These are phyloP conservation scores for Caryopteris hybrid DNA, from an alignment of 305 asterid genomes.

Conservation along the genomic window DNA sequence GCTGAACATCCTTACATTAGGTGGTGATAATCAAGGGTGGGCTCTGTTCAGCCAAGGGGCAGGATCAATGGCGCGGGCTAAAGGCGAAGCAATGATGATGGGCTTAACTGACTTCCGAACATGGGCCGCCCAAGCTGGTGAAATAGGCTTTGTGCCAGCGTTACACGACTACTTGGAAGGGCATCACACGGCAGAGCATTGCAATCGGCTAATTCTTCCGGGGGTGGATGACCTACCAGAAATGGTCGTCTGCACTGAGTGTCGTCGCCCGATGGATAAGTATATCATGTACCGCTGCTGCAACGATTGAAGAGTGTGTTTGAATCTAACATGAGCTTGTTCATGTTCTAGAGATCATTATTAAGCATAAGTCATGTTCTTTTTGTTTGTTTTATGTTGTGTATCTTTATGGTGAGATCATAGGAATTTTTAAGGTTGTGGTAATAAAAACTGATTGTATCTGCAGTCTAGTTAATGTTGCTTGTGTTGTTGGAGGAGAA, in stretches of 20 bases:
- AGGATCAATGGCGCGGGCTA: slow-evolving; percentile 49
- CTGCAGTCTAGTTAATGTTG: too few species aligned
- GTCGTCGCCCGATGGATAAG: slow-evolving; percentile 74
- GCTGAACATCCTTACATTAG: slow-evolving; percentile 56
- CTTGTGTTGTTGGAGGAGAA: too few species aligned
- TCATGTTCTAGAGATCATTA: too few species aligned
- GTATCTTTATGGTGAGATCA: too few species aligned
- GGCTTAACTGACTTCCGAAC: slow-evolving; percentile 30
- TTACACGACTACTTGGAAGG: slow-evolving; percentile 37
- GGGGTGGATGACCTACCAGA: slow-evolving; percentile 65
- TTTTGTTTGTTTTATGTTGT: too few species aligned
- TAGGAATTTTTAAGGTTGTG: too few species aligned
- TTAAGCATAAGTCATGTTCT: too few species aligned
- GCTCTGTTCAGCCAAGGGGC: slow-evolving; percentile 64
- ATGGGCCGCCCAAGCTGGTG: slow-evolving; percentile 47
- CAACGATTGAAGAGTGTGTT: slow-evolving; percentile 35
- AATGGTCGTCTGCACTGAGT: slow-evolving; percentile 72
- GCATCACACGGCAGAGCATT: slow-evolving; percentile 53
- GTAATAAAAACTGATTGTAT: too few species aligned
- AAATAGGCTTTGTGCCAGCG: slow-evolving; percentile 51
- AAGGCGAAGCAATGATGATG: slow-evolving; percentile 32
- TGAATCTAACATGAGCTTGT: neutral
- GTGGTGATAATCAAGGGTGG: slow-evolving; percentile 75
- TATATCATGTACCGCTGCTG: slow-evolving; percentile 81
- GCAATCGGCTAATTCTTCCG: slow-evolving; percentile 68